Conservation (phyloP, 192 early-diverging fungal genomes). For the Spizellomyces punctatus region DNA sequence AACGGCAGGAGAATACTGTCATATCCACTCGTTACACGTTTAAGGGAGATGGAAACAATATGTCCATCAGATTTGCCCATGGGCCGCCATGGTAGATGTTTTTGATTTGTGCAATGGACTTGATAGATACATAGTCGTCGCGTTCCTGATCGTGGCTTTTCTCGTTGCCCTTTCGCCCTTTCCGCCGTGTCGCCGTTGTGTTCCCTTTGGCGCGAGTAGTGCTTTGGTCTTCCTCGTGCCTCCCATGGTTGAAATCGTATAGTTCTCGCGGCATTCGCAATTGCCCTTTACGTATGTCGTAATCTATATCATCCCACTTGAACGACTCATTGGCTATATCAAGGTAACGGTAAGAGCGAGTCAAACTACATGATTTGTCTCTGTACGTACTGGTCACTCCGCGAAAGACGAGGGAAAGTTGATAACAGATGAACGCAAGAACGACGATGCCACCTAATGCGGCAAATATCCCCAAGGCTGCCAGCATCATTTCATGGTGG, state of each 20-base stretch:
- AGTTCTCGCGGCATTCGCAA: constrained; percentile 30
- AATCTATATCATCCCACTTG: constrained; percentile 54
- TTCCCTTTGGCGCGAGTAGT: no score
- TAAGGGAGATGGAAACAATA: constrained; percentile 42
- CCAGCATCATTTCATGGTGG: constrained; percentile 35
- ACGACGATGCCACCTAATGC: constrained; percentile 43
- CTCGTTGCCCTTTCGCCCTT: constrained; percentile 15
- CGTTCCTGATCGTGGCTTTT: neutral
- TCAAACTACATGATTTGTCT: constrained; percentile 9
- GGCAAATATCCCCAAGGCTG: constrained; percentile 43
- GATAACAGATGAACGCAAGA: constrained; percentile 40
- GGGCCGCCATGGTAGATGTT: constrained; percentile 47
- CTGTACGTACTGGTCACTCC: constrained; percentile 41
- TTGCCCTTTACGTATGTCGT: constrained; percentile 34
- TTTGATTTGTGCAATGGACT: constrained; percentile 21
- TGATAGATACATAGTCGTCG: constrained; percentile 22
- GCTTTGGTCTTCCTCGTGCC: no score
- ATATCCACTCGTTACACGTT: neutral
- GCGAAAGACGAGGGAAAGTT: constrained; percentile 35
- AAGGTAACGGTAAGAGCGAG: constrained; percentile 9
- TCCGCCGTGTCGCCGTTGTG: no score
- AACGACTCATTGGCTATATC: constrained; percentile 51
- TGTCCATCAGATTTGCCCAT: constrained; percentile 36
- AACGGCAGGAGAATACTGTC: no score
- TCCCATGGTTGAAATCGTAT: constrained; percentile 32